Percentiles rank a stretch among this genome's conserved stretches.
phyloP scores from a whole-genome alignment of 257 asterid genomes.

The Leptodermis oblonga region DNA sequence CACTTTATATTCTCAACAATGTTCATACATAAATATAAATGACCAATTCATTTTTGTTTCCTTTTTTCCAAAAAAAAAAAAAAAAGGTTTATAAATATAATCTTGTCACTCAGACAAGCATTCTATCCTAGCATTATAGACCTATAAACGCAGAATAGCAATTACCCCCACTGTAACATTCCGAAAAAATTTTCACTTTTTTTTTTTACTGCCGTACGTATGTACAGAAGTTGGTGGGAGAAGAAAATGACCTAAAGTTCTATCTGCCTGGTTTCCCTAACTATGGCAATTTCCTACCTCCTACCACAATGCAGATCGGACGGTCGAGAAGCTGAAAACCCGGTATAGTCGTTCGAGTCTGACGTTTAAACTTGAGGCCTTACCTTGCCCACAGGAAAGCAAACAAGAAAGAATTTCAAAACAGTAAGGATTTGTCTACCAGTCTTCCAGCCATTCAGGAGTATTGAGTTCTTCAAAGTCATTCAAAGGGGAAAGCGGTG shows the following conservation, averaged over 20 bases:
- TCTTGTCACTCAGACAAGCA: slow-evolving; percentile 2
- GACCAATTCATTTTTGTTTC: no score
- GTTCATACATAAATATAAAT: no score
- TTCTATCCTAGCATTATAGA: not conserved
- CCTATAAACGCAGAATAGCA: no score
- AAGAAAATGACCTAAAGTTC: not conserved
- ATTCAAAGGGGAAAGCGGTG: slow-evolving; percentile 36
- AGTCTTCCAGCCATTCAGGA: slow-evolving; percentile 85
- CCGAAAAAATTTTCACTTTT: no score
- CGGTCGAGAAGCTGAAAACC: no score
- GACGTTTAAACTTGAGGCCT: no score
- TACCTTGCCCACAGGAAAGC: not conserved
- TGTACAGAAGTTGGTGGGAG: slow-evolving; percentile 1
- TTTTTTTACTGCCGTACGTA: no score
- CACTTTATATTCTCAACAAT: no score
- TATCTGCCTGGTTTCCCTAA: not conserved
- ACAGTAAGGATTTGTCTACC: slow-evolving; percentile 34
- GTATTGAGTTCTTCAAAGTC: slow-evolving; percentile 55
- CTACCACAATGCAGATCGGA: not conserved
- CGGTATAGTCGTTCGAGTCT: no score
- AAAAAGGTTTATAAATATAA: no score
- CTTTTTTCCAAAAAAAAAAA: no score
- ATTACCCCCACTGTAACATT: no score
- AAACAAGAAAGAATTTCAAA: not conserved
- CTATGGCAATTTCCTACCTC: not conserved